phyloP scores from a whole-genome alignment of 805 yeast species.

The Wickerhamiella vanderwaltii region DNA sequence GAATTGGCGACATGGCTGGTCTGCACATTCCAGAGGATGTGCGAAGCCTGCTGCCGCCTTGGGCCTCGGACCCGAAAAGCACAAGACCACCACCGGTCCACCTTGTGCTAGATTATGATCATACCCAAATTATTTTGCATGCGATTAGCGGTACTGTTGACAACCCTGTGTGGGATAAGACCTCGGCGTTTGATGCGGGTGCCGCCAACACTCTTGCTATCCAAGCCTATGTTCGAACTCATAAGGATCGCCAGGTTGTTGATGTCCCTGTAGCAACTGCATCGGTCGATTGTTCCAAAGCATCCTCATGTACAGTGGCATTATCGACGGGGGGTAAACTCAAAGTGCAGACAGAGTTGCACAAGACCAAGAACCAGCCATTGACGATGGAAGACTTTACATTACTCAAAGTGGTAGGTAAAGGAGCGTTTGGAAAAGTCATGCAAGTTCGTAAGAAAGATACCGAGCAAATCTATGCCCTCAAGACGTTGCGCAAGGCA shows the following conservation, averaged over 20 bases:
- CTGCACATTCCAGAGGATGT: constrained; percentile 36
- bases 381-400: constrained; percentile 86
- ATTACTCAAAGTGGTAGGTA: constrained; percentile 86
- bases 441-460: constrained; percentile 97
- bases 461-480: constrained; percentile 86
- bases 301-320: neutral
- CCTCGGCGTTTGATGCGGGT: constrained; percentile 81
- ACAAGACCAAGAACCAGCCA: constrained; percentile 32
- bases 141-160: constrained; percentile 74
- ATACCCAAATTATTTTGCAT: constrained; percentile 78
- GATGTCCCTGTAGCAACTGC: constrained; percentile 60
- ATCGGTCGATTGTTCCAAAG: constrained; percentile 2
- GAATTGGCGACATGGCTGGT: constrained; percentile 31
- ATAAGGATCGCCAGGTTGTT: constrained; percentile 27
- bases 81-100: constrained; percentile 55
- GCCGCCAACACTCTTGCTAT: constrained; percentile 43
- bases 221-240: constrained; percentile 60
- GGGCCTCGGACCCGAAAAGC: constrained; percentile 32
- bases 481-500: constrained; percentile 86
- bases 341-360: constrained; percentile 19
- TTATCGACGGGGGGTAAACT: constrained; percentile 16
- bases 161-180: constrained; percentile 74
- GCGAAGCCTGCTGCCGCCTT: constrained; percentile 23
- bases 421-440: constrained; percentile 96
- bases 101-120: constrained; percentile 87